Evolutionary conservation across 1,284 basidiomycete species (phyloP).

Genomic region (Hemileia vastatrix): DNA sequence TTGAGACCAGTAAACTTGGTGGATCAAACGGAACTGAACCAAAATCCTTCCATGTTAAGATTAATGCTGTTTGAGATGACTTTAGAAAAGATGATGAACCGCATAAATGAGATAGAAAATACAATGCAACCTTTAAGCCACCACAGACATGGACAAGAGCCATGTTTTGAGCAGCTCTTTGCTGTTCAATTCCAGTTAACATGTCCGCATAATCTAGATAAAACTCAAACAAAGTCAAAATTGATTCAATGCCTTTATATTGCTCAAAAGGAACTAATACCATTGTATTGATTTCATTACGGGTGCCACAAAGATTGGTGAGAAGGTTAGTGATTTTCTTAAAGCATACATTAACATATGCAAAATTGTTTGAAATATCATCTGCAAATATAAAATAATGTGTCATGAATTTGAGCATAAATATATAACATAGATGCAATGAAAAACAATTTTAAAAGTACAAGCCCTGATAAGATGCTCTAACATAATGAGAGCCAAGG

Average conservation of each 20-base stretch:
- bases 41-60: constrained; percentile 61
- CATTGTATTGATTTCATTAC: constrained; percentile 62
- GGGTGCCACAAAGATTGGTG: constrained; percentile 69
- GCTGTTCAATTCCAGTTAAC: constrained; percentile 6
- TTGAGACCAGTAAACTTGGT: constrained; percentile 69
- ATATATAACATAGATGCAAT: constrained; percentile 13
- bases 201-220: constrained; percentile 46
- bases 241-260: constrained; percentile 59
- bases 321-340: constrained; percentile 62
- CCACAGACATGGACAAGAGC: constrained; percentile 58
- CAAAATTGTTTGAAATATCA: constrained; percentile 36
- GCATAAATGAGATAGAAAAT: constrained; percentile 65
- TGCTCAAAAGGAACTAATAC: constrained; percentile 66
- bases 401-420: constrained; percentile 3
- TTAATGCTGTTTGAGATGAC: constrained; percentile 65
- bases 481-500: constrained; percentile 63
- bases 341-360: constrained; percentile 57
- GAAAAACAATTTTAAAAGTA: constrained; percentile 48
- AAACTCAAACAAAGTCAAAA: constrained; percentile 55
- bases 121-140: constrained; percentile 68
- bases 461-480: constrained; percentile 58
- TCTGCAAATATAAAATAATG: constrained; percentile 44
- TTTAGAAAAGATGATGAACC: constrained; percentile 72
- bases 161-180: constrained; percentile 24
- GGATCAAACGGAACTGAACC: constrained; percentile 63